Base-by-base conservation (phyloP, 1,139 yeast genomes). In the Pneumocystis oryctolagi region DNA sequence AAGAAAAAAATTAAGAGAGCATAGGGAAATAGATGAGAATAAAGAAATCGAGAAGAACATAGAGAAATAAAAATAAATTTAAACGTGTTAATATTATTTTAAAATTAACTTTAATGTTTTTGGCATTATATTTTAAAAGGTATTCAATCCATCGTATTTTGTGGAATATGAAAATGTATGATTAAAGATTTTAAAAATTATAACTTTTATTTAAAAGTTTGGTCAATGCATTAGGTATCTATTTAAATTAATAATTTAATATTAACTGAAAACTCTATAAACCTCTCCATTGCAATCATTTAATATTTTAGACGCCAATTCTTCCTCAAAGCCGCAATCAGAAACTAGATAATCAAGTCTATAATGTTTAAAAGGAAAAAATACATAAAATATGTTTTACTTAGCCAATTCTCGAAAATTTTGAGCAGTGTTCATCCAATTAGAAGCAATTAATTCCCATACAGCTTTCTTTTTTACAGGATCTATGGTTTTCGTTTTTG, bases 1-100 rank as follows among this genome's bases (percentile, higher is more conserved):
- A 68, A 84, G 80, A 57, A 35, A 25, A 35, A 57, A 30, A 57
- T 20, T 35, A 25, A 35, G 16, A 18, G 59, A 57, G 14, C 5
- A 47, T 4, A 47, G 12, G 25, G 55, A 40, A 40, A 20, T 18
- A 25, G 30, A 47, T 25, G 31, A 12, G 25, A 25, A 12, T 8
- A 25, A 9, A 18, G 55, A 47, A 47, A 20, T n/a, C 25, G 55
- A 25, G 16, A 37, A 16, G 16, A 47, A 47, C 25, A 20, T 25
- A 5, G 14, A 4, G 30, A 25, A 47, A 47, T 47, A 20, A 47
- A 25, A 47, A 20, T 25, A 47, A 47, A 25, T 25, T 47, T 25
- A 28, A 47, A 47, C 18, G 25, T 25, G 30, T 47, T 47, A 25
- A 47, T 47, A 47, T 47, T 5, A 16, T 42, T 47, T 20, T 8